Percentiles rank a stretch among this genome's conserved stretches.
Evolutionary conservation across 2,329 filamentous ascomycete genomes (phyloP).

Genomic region (Didymosphaeria variabile): DNA sequence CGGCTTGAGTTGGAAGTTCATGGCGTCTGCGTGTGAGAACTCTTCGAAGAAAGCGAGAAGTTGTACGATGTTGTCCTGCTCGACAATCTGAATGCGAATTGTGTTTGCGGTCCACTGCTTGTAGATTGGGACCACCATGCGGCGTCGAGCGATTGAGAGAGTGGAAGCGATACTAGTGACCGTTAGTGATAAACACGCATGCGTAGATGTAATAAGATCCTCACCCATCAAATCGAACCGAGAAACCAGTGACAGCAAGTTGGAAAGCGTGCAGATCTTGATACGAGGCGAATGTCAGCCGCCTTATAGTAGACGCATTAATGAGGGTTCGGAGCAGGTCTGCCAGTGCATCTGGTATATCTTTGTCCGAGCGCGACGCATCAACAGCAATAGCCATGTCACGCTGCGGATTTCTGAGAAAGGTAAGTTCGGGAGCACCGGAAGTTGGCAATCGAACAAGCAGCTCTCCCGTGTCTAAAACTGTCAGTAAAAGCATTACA

Average conservation of each 20-base stretch:
- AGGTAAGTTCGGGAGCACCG: constrained; percentile 46
- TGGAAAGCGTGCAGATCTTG: constrained; percentile 79
- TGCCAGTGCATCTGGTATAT: constrained; percentile 67
- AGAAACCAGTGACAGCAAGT: constrained; percentile 79
- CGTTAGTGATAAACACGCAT: constrained; percentile 28
- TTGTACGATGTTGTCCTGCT: constrained; percentile 78
- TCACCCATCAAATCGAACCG: constrained; percentile 62
- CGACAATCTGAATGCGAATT: constrained; percentile 81
- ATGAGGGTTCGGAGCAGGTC: constrained; percentile 68
- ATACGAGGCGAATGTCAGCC: constrained; percentile 60
- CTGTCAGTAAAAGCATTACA: constrained; percentile 21
- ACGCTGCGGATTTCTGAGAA: constrained; percentile 72
- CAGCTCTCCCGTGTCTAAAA: constrained; percentile 54
- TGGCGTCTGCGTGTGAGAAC: constrained; percentile 84
- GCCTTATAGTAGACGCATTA: constrained; percentile 72
- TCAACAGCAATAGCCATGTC: constrained; percentile 80
- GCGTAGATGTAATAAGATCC: constrained; percentile 3
- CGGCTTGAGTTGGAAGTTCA: constrained; percentile 86
- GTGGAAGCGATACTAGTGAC: constrained; percentile 65
- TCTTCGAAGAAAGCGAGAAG: constrained; percentile 88
- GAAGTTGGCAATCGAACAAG: constrained; percentile 56
- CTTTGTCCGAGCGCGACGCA: constrained; percentile 43
- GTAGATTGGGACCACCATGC: constrained; percentile 91
- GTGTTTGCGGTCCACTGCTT: constrained; percentile 91
- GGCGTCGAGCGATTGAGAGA: constrained; percentile 82